Percentiles rank a stretch among this genome's conserved stretches.
Evolutionary conservation across 2,329 filamentous ascomycete species (phyloP).

Genomic region (Fusarium ambrosium): DNA sequence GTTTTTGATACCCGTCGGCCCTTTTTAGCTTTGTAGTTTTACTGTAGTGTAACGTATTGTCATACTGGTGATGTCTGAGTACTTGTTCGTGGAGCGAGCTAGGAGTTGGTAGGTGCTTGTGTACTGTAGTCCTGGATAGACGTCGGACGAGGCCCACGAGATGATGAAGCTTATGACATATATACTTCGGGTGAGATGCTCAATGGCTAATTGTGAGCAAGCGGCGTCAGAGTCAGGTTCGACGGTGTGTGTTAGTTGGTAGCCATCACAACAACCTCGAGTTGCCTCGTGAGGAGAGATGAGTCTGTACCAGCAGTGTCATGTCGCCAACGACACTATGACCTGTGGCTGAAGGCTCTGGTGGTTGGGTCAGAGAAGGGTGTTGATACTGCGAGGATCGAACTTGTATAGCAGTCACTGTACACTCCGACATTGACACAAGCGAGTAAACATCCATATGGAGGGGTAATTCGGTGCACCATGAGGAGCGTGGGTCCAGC

Average conservation of each 20-base stretch:
- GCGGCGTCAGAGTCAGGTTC: background rate
- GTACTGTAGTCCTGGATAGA: background rate
- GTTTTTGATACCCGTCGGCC: conserved; percentile 27
- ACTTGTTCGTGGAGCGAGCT: background rate
- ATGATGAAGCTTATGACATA: background rate
- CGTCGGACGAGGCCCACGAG: background rate
- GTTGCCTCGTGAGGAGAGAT: background rate
- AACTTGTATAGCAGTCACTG: too few relatives aligned
- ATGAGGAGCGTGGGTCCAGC: too few relatives aligned
- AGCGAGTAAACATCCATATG: too few relatives aligned
- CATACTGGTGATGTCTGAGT: background rate
- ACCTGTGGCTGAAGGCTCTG: too few relatives aligned
- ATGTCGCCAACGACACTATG: background rate
- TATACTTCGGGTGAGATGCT: background rate
- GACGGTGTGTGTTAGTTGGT: background rate
- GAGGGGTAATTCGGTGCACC: too few relatives aligned
- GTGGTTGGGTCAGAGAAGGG: too few relatives aligned
- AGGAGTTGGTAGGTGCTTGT: background rate
- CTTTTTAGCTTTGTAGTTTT: background rate
- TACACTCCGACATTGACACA: too few relatives aligned
- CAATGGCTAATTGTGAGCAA: background rate
- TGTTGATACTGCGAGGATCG: too few relatives aligned
- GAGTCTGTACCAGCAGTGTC: background rate
- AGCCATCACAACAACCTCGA: background rate
- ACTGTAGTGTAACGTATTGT: background rate